These are phyloP conservation scores for Jamesozyma lodderae DNA, from an alignment of 805 yeast species.

Conservation along the genomic window DNA sequence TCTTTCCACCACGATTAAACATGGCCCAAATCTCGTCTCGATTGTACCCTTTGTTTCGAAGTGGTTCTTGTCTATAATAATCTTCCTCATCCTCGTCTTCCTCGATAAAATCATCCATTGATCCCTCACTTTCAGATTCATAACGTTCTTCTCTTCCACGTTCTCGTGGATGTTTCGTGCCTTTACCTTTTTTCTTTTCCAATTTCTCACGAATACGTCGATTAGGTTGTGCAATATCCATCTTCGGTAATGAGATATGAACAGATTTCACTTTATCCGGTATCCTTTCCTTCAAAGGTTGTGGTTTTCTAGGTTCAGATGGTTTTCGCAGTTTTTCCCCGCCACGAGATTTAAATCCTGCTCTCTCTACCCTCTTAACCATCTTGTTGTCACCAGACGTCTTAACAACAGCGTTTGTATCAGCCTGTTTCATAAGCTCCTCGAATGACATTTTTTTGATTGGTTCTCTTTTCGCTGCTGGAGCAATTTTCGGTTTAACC, in stretches of 20 bases:
- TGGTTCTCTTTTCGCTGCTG: constrained; percentile 10
- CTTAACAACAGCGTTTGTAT: constrained; percentile 10
- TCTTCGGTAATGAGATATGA: background rate
- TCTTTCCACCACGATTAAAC: constrained; percentile 52
- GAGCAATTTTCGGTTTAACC: too few species aligned
- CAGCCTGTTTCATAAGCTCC: constrained; percentile 52
- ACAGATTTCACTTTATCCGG: background rate
- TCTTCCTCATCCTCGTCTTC: constrained; percentile 44
- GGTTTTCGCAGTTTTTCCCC: background rate
- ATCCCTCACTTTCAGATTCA: constrained; percentile 10
- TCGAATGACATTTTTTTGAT: constrained; percentile 42
- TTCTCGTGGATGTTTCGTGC: background rate
- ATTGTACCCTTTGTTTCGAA: too few species aligned
- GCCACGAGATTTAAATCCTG: too few species aligned
- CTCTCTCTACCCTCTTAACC: background rate
- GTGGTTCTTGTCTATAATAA: constrained; percentile 37
- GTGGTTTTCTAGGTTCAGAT: background rate
- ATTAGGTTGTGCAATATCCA: constrained; percentile 5
- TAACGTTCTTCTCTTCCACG: background rate
- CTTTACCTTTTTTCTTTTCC: background rate
- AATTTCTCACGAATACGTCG: background rate
- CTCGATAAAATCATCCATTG: constrained; percentile 24
- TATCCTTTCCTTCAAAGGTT: too few species aligned
- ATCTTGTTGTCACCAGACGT: background rate
- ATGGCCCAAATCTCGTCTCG: constrained; percentile 86